phyloP scores from a whole-genome alignment of 2,329 filamentous ascomycete species.

The Didymella keratinophila region DNA sequence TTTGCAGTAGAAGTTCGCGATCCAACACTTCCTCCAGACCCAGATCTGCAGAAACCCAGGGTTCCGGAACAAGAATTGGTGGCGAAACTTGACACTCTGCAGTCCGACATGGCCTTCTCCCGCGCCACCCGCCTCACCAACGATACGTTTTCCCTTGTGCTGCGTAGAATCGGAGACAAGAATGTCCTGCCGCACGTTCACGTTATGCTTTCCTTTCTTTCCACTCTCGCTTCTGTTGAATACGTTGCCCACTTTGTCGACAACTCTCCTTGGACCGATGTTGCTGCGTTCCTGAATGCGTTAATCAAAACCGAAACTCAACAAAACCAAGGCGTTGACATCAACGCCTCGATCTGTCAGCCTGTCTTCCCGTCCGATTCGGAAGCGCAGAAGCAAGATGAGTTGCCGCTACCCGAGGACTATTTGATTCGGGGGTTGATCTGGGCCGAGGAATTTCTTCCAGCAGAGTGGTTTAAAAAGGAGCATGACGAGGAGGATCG shows the following conservation, averaged over 20 bases:
- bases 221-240: slow-evolving; percentile 48
- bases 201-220: slow-evolving; percentile 68
- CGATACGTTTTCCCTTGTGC: slow-evolving; percentile 57
- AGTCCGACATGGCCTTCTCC: slow-evolving; percentile 34
- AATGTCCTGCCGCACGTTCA: slow-evolving; percentile 71
- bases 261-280: slow-evolving; percentile 62
- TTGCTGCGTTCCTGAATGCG: slow-evolving; percentile 63
- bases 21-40: background rate
- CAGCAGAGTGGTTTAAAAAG: slow-evolving; percentile 66
- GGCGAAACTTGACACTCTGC: background rate
- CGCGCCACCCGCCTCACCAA: slow-evolving; percentile 54
- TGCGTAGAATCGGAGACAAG: slow-evolving; percentile 63
- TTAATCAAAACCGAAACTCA: slow-evolving; percentile 53
- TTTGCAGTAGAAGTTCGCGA: background rate
- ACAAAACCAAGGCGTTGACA: slow-evolving; percentile 30
- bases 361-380: slow-evolving; percentile 54
- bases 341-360: slow-evolving; percentile 42
- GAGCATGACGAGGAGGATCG: slow-evolving; percentile 73
- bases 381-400: slow-evolving; percentile 30
- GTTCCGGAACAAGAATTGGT: slow-evolving; percentile 11
- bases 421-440: slow-evolving; percentile 70
- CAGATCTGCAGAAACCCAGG: background rate
- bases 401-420: slow-evolving; percentile 72
- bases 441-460: slow-evolving; percentile 67
- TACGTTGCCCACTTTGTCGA: slow-evolving; percentile 42